These are phyloP conservation scores for Hymenoscyphus infarciens DNA, from an alignment of 2,329 filamentous ascomycete species.

Conservation along the genomic window DNA sequence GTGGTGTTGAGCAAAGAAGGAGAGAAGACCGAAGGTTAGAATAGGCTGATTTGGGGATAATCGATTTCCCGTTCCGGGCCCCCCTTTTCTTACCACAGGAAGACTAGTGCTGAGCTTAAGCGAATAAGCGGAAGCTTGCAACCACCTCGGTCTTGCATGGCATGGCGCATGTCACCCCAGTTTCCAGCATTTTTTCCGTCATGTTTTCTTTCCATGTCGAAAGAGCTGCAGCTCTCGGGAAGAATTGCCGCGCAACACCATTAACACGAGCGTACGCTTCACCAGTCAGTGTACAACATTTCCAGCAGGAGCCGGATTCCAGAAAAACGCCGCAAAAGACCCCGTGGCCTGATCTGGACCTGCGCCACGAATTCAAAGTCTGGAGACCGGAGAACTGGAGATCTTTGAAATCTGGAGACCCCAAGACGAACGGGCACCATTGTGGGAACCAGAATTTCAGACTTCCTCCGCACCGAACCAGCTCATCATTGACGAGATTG, in stretches of 20 bases:
- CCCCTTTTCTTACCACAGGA: not conserved
- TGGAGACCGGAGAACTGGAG: not conserved
- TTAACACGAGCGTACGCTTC: not conserved
- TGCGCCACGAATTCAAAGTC: not conserved
- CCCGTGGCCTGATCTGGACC: not conserved
- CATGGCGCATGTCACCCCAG: conserved; percentile 1
- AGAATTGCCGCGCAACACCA: not conserved
- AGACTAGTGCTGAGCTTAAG: not conserved
- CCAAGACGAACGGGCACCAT: not conserved
- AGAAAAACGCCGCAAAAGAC: not conserved
- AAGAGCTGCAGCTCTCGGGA: not conserved
- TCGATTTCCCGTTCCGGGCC: not conserved
- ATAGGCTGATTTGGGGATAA: conserved; percentile 1
- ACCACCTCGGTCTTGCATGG: not conserved
- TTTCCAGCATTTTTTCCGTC: not conserved
- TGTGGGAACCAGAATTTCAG: not conserved
- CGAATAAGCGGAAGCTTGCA: not conserved
- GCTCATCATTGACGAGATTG: not conserved
- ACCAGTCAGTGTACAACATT: not conserved
- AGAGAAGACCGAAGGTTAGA: not conserved
- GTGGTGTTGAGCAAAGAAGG: not conserved
- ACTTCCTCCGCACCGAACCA: not conserved
- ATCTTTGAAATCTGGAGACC: not conserved
- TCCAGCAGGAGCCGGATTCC: not conserved
- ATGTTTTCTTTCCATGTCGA: not conserved